phyloP scores from a whole-genome alignment of 164 flowering plant genomes.

The Stephania cephalantha region DNA sequence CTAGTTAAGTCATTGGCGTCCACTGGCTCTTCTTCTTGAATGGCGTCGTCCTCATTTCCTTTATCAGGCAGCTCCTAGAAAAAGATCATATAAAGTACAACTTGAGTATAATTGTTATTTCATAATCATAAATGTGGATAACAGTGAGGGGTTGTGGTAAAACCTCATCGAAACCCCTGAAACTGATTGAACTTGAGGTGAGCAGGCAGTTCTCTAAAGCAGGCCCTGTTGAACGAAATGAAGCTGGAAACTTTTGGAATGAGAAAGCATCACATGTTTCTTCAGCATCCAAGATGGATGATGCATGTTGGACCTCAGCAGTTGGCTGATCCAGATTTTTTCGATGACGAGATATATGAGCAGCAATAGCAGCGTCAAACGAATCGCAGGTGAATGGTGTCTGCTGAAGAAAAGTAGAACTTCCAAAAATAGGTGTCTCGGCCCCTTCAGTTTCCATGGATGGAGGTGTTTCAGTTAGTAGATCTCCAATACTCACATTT shows the following conservation, averaged over 20 bases:
- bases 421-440: conserved; percentile 31
- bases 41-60: conserved; percentile 14
- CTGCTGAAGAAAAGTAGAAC: conserved; percentile 43
- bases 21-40: conserved; percentile 20
- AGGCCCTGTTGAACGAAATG: conserved; percentile 9
- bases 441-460: conserved; percentile 25
- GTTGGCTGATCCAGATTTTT: conserved; percentile 26
- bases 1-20: conserved; percentile 29
- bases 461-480: conserved; percentile 52
- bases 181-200: conserved; percentile 21
- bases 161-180: conserved; percentile 40
- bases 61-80: conserved; percentile 43
- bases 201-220: conserved; percentile 21
- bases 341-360: conserved; percentile 57
- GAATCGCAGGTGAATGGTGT: conserved; percentile 77
- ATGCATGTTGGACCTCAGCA: conserved; percentile 30
- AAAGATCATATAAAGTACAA: conserved; percentile 12
- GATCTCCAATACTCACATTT: conserved; percentile 76
- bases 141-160: neutral
- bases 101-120: neutral
- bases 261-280: conserved; percentile 95
- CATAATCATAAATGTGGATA: neutral
- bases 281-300: conserved; percentile 93
- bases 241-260: conserved; percentile 42
- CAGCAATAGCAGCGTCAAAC: conserved; percentile 96